A percentile compares a stretch with the other conserved stretches of the same genome.
phyloP scores from a whole-genome alignment of 2,329 filamentous ascomycete species.

The Epichloe typhina region DNA sequence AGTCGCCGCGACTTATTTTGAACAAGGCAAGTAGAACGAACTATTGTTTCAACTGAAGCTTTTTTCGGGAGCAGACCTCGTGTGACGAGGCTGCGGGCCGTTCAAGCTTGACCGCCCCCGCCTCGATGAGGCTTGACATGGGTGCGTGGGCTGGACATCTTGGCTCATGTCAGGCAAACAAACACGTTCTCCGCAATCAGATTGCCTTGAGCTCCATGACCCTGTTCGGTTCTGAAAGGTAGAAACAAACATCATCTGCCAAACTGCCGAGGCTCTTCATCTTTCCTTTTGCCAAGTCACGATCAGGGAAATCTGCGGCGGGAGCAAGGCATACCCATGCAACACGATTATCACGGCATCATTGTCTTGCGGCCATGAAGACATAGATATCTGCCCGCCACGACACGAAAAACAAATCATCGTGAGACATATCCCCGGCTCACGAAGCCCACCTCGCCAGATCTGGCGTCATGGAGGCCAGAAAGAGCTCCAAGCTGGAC shows the following conservation, averaged over 20 bases:
- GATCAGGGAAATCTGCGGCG: too few species aligned
- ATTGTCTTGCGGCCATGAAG: not conserved
- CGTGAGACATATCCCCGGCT: not conserved
- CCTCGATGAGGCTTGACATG: not conserved
- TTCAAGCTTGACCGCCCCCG: not conserved
- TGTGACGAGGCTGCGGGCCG: not conserved
- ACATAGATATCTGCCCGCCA: not conserved
- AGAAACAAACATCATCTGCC: not conserved
- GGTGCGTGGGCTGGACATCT: not conserved
- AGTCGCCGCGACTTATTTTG: too few species aligned
- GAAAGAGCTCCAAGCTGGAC: conserved; percentile 51
- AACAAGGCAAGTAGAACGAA: too few species aligned
- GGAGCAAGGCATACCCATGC: too few species aligned
- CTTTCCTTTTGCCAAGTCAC: too few species aligned
- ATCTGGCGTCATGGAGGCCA: conserved; percentile 20
- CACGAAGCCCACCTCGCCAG: conserved; percentile 8
- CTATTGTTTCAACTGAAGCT: too few species aligned
- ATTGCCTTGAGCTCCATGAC: not conserved
- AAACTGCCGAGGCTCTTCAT: too few species aligned
- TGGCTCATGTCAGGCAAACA: not conserved
- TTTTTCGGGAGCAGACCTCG: too few species aligned
- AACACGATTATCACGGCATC: too few species aligned
- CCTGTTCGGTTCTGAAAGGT: not conserved
- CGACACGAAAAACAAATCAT: not conserved
- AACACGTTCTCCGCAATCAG: not conserved